These are phyloP conservation scores for Blumeriella jaapii DNA, from an alignment of 2,329 filamentous ascomycete genomes.

Conservation along the genomic window DNA sequence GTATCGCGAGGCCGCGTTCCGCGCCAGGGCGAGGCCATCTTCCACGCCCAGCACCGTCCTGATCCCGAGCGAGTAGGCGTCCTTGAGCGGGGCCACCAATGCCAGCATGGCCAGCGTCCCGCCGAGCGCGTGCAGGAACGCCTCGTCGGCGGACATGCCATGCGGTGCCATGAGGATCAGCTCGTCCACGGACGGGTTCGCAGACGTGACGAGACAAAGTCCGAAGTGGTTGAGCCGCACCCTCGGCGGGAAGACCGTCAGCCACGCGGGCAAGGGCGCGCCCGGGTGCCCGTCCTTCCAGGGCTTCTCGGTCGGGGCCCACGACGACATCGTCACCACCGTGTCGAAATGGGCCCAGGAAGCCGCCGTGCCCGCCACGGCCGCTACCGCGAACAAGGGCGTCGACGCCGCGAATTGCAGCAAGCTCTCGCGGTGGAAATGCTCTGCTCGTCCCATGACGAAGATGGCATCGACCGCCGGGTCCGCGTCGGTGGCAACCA, in stretches of 20 bases:
- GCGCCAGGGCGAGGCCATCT: neutral
- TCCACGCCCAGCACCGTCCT: neutral
- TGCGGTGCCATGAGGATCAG: neutral
- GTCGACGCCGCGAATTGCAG: slow-evolving; percentile 1
- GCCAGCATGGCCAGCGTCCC: neutral
- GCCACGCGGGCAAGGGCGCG: neutral
- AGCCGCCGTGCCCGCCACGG: neutral
- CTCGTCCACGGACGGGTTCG: neutral
- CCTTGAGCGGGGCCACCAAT: neutral
- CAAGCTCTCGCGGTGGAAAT: slow-evolving; percentile 1
- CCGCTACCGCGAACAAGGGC: neutral
- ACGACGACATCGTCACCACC: neutral
- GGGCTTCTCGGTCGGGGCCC: neutral
- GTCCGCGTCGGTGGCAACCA: neutral
- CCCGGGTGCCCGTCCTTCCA: slow-evolving; percentile 1
- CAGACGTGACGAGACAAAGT: neutral
- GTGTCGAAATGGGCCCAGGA: slow-evolving; percentile 1
- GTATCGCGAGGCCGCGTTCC: neutral
- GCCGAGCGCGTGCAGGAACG: neutral
- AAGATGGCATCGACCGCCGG: neutral
- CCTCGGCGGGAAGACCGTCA: neutral
- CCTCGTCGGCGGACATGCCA: neutral
- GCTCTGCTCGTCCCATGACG: neutral
- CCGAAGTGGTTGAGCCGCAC: neutral
- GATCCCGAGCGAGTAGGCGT: neutral